Percentiles rank a stretch among this genome's conserved stretches.
Conservation (phyloP, 2,329 filamentous ascomycete genomes). For the Talaromyces rugulosus region DNA sequence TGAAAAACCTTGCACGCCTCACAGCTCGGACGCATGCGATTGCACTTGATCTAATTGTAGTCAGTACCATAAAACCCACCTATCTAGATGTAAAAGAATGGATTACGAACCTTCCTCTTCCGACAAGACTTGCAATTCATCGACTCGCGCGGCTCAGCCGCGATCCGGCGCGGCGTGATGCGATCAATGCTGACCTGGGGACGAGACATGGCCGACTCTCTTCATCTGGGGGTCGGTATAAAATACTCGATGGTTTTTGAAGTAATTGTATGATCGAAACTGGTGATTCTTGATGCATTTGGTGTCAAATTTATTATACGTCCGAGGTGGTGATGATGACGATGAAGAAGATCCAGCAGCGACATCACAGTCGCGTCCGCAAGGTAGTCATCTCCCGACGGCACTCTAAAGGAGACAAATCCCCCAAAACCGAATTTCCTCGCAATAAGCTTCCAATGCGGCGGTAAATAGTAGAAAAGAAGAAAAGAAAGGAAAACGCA, state of each 20-base stretch:
- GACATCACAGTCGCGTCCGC: not conserved
- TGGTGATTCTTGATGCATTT: too few relatives aligned
- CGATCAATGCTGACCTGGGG: slow-evolving; percentile 79
- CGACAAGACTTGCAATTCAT: slow-evolving; percentile 97
- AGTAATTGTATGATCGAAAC: too few relatives aligned
- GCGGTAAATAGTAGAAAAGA: not conserved
- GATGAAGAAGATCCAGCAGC: not conserved
- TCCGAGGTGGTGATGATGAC: not conserved
- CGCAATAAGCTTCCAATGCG: not conserved
- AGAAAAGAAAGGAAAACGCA: not conserved
- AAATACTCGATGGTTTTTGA: not conserved
- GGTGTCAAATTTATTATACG: too few relatives aligned
- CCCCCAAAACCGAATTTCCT: too few relatives aligned
- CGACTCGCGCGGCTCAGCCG: slow-evolving; percentile 74
- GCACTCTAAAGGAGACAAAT: not conserved
- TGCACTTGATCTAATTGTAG: slow-evolving; percentile 75
- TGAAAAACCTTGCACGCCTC: slow-evolving; percentile 88
- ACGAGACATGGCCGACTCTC: slow-evolving; percentile 56
- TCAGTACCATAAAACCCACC: slow-evolving; percentile 1
- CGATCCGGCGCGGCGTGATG: slow-evolving; percentile 65
- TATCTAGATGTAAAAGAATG: not conserved
- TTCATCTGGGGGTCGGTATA: not conserved
- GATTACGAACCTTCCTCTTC: slow-evolving; percentile 69
- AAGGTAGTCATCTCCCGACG: not conserved
- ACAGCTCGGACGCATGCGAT: slow-evolving; percentile 75